phyloP scores from a whole-genome alignment of 306 rosid species.

The Myrica gale region DNA sequence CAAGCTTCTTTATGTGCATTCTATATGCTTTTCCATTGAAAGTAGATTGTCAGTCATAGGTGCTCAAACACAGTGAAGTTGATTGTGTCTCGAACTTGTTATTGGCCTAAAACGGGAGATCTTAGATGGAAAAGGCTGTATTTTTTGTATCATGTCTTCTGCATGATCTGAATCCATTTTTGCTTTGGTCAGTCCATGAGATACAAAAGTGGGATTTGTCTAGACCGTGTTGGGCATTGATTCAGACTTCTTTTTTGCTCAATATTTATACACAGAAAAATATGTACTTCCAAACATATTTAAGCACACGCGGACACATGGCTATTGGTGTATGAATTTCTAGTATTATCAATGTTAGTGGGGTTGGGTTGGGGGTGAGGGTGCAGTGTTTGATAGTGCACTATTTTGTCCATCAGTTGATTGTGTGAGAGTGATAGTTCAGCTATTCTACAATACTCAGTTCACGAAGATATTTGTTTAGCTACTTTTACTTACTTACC shows the following conservation, averaged over 20 bases:
- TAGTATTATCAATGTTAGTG: neutral
- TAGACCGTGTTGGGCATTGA: neutral
- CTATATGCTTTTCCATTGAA: neutral
- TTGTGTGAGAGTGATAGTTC: slow-evolving; percentile 23
- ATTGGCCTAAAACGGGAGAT: neutral
- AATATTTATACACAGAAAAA: neutral
- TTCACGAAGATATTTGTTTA: slow-evolving; percentile 7
- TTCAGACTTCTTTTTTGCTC: neutral
- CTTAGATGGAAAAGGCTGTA: neutral
- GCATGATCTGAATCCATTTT: neutral
- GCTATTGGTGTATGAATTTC: neutral
- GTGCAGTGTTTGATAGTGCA: slow-evolving; percentile 8
- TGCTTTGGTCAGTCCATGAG: neutral
- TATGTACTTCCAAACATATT: neutral
- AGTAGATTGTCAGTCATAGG: neutral
- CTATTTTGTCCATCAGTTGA: slow-evolving; percentile 7
- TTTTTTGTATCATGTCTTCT: neutral
- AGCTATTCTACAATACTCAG: neutral
- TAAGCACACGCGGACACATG: neutral
- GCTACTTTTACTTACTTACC: slow-evolving; percentile 11
- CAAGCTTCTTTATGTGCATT: neutral
- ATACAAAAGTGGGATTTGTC: neutral
- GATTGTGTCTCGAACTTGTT: neutral
- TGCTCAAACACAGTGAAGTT: neutral
- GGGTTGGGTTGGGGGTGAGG: neutral